Evolutionary conservation across 805 yeast species (phyloP), one percentile per base, ranked within the genome.

Genomic region (Wickerhamomyces queroliae): DNA sequence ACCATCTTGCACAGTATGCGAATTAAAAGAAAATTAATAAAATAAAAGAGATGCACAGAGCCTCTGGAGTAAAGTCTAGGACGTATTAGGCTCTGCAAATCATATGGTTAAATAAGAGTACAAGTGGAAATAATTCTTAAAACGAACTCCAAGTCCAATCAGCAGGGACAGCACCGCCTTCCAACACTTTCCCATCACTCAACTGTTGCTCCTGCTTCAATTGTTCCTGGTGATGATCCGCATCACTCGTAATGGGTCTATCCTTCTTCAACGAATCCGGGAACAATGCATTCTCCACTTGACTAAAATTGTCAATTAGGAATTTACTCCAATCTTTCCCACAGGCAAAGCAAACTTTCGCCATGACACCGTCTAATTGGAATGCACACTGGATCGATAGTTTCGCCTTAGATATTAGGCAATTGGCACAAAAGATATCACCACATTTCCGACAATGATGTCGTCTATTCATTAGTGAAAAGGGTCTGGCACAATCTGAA

Each of bases 401-500:
- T 61, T 74, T 62, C 43, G 70, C 63, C 63, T 58, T 67, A 38
- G 70, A 74, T n/a, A 67, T 58, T 5, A 75, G 67, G 56, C 83
- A 85, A 41, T 66, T 70, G 19, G 74, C 70, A 60, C 89, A 81
- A 48, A 74, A 82, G 15, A 81, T 70, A 15, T 78, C 80, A 13
- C 89, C 89, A 55, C 89, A 81, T 53, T 78, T 76, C 27, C 89
- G 69, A 56, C 89, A 81, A 60, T 81, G 89, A 55, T 81, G 89
- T 38, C 78, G 66, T 53, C 83, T 72, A 55, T 67, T 89, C 62
- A 75, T 80, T 46, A 76, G 73, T 39, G 83, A 75, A 62, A 86
- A 86, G 17, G 66, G 52, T 49, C 66, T 69, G 30, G 64, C 54
- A 58, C 95, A 86, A 16, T 72, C 70, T n/a, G 68, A 61, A 54